These are phyloP conservation scores for Tuber calosporum DNA, from an alignment of 495 filamentous ascomycete genomes.

Conservation along the genomic window DNA sequence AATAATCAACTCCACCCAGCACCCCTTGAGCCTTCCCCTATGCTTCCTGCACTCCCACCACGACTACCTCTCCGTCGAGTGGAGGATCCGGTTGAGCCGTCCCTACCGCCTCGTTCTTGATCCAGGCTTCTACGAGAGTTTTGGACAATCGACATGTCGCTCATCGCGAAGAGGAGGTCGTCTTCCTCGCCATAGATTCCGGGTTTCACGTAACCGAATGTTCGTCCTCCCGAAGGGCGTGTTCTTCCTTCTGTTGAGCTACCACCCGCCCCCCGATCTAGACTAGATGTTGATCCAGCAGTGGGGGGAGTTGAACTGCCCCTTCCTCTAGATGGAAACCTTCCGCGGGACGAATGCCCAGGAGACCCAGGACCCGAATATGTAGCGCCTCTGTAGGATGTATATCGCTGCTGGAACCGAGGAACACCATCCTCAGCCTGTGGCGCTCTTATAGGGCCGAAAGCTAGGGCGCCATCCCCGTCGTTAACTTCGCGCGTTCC, in stretches of 20 bases:
- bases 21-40: constrained; percentile 15
- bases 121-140: constrained; percentile 37
- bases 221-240: constrained; percentile 29
- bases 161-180: constrained; percentile 41
- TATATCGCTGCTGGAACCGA: constrained; percentile 18
- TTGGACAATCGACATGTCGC: constrained; percentile 37
- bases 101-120: constrained; percentile 24
- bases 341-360: constrained; percentile 12
- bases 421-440: constrained; percentile 19
- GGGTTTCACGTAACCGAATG: constrained; percentile 28
- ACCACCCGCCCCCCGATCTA: constrained; percentile 2
- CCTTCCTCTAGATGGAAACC: constrained; percentile 11
- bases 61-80: constrained; percentile 16
- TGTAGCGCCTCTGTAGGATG: constrained; percentile 8
- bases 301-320: constrained; percentile 13
- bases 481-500: constrained; percentile 15
- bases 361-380: constrained; percentile 20
- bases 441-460: constrained; percentile 24
- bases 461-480: constrained; percentile 29
- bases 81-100: constrained; percentile 17
- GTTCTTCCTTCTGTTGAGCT: constrained; percentile 3
- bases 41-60: constrained; percentile 17
- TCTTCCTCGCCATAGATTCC: constrained; percentile 30
- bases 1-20: constrained; percentile 14
- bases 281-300: constrained; percentile 18